A percentile compares a stretch with the other conserved stretches of the same genome.
Conservation (phyloP, 805 yeast genomes). For the Lachancea quebecensis region DNA sequence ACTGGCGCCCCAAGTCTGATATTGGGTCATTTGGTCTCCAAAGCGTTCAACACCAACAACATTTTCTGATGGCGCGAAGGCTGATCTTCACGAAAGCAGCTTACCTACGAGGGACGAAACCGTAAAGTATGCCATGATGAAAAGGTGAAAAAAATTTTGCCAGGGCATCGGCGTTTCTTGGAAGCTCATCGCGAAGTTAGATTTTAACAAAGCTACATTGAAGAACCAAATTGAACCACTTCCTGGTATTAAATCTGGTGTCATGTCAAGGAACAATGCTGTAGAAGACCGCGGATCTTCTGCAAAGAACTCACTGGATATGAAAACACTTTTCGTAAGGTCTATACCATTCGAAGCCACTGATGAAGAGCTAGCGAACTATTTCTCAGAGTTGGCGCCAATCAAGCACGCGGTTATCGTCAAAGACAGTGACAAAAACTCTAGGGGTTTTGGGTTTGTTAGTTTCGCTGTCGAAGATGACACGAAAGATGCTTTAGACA, state of each 20-base stretch:
- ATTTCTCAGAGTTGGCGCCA: constrained; percentile 87
- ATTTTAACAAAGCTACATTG: neutral
- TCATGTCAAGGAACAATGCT: neutral
- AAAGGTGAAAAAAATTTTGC: neutral
- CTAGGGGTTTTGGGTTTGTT: constrained; percentile 95
- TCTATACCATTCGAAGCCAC: constrained; percentile 77
- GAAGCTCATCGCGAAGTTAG: constrained; percentile 3
- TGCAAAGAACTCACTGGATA: constrained; percentile 29
- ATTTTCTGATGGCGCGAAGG: too few species aligned
- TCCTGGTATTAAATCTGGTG: neutral
- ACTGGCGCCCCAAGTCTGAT: too few species aligned
- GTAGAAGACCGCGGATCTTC: neutral
- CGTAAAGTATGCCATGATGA: neutral
- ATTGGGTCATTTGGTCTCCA: too few species aligned
- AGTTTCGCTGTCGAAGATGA: constrained; percentile 83
- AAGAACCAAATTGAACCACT: neutral
- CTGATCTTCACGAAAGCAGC: too few species aligned
- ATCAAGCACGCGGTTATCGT: constrained; percentile 93
- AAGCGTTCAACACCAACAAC: too few species aligned
- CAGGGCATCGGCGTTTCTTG: neutral
- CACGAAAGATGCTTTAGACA: constrained; percentile 63
- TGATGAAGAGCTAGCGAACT: constrained; percentile 72
- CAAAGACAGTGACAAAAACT: constrained; percentile 62
- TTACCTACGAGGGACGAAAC: neutral
- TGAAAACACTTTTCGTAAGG: constrained; percentile 73